Conservation (phyloP, 257 asterid genomes). For the Gynochthodes officinalis region DNA sequence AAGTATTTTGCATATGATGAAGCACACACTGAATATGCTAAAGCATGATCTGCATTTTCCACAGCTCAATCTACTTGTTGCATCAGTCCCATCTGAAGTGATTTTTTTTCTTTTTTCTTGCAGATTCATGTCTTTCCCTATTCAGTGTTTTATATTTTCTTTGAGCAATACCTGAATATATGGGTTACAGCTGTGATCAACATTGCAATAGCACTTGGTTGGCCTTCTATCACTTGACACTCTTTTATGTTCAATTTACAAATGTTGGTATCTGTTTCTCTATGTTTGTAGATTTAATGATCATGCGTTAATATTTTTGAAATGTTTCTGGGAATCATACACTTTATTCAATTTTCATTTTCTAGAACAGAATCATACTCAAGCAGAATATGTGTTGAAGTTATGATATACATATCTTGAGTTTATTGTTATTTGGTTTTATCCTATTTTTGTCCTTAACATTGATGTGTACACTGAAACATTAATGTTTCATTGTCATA, state of each 20-base stretch:
- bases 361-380: background rate
- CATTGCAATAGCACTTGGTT: slow-evolving; percentile 80
- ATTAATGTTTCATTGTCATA: background rate
- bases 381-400: background rate
- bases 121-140: slow-evolving; percentile 85
- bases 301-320: background rate
- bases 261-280: background rate
- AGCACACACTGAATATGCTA: background rate
- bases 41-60: background rate
- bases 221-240: slow-evolving; percentile 20
- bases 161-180: slow-evolving; percentile 84
- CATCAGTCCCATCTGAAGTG: background rate
- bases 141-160: slow-evolving; percentile 81
- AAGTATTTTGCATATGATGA: background rate
- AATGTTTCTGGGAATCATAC: background rate
- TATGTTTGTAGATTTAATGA: background rate
- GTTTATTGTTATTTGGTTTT: background rate
- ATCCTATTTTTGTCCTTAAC: background rate
- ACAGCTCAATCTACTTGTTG: background rate
- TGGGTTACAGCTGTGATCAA: slow-evolving; percentile 80
- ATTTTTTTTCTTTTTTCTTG: slow-evolving; percentile 29
- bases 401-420: background rate
- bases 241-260: slow-evolving; percentile 7
- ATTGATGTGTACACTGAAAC: background rate
- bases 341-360: background rate